Evolutionary conservation across 345 rosid species (phyloP).

Genomic region (Physaria fendleri): DNA sequence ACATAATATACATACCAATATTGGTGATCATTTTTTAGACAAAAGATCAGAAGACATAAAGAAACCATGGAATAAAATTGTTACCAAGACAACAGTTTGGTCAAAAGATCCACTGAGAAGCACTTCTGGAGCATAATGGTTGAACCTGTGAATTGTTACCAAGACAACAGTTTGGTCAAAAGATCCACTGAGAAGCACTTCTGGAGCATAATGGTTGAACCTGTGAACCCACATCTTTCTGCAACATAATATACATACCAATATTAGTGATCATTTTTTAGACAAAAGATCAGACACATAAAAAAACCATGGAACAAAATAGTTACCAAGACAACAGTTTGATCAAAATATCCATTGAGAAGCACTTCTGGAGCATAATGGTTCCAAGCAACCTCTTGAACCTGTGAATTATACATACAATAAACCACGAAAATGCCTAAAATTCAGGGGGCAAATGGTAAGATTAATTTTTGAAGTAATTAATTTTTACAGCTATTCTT

Average conservation of each 20-base stretch:
- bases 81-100: constrained; percentile 83
- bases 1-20: constrained; percentile 6
- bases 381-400: constrained; percentile 97
- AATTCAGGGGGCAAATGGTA: too few species aligned
- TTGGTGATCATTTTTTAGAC: background rate
- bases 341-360: constrained; percentile 99
- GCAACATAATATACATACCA: too few species aligned
- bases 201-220: constrained; percentile 75
- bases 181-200: constrained; percentile 98
- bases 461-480: too few species aligned
- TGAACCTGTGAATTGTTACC: constrained; percentile 82
- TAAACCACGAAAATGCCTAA: background rate
- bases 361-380: constrained; percentile 68
- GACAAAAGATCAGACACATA: too few species aligned
- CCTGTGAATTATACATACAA: constrained; percentile 37
- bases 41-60: background rate
- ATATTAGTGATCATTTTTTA: too few species aligned
- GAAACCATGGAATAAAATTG: background rate
- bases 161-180: constrained; percentile 80
- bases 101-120: constrained; percentile 99
- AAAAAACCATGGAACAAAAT: background rate
- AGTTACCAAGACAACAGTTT: constrained; percentile 76
- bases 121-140: constrained; percentile 65
- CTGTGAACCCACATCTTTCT: too few species aligned
- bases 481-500: too few species aligned